phyloP scores from a whole-genome alignment of 176 grass and related monocot genomes.

The Chloris gayana region DNA sequence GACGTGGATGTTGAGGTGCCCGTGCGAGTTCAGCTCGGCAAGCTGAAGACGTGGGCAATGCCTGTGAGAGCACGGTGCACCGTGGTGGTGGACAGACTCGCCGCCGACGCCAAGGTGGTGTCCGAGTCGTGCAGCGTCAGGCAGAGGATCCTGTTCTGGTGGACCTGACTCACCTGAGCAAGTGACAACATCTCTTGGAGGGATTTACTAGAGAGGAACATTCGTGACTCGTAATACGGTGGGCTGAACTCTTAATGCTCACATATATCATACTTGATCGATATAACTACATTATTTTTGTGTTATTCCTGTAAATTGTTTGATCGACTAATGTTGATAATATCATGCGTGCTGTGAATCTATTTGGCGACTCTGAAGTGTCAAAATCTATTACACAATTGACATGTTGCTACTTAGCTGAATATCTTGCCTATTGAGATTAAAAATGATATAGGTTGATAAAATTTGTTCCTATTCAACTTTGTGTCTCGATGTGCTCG shows the following conservation, averaged over 20 bases:
- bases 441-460: too few species aligned
- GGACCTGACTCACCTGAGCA: conserved; percentile 26
- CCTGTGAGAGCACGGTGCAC: conserved; percentile 54
- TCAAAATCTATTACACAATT: too few species aligned
- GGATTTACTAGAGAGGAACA: conserved; percentile 12
- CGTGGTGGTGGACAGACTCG: conserved; percentile 53
- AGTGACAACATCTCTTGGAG: neutral
- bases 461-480: too few species aligned
- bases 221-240: neutral
- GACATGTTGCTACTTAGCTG: too few species aligned
- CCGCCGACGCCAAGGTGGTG: conserved; percentile 50
- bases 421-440: too few species aligned
- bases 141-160: conserved; percentile 25
- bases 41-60: conserved; percentile 59
- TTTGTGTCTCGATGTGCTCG: too few species aligned
- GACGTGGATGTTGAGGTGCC: conserved; percentile 59
- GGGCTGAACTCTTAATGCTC: neutral
- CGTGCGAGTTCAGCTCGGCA: conserved; percentile 53
- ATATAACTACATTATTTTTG: too few species aligned
- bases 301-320: too few species aligned
- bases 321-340: too few species aligned
- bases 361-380: too few species aligned
- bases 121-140: conserved; percentile 56
- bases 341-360: too few species aligned
- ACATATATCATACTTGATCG: too few species aligned